Base-by-base conservation (phyloP, 2,329 filamentous ascomycete species). In the Sclerotinia minor region DNA sequence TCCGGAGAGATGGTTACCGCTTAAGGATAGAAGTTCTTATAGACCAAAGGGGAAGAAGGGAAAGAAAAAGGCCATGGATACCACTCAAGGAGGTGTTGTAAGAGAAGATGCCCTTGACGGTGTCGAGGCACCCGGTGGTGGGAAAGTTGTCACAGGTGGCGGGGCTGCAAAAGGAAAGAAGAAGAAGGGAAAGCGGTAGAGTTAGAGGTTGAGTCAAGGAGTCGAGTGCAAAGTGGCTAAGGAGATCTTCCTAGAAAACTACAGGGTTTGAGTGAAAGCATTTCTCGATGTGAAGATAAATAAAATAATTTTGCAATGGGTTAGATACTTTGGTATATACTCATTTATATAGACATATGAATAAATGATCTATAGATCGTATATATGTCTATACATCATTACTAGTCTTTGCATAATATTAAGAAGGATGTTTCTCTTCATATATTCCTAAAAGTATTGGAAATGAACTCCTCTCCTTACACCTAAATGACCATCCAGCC, bases 1-100 rank as follows among this genome's bases (percentile, higher is more conserved):
- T 78, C 89, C 92, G 0, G 95, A 99, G 80, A 85, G 95, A 71
- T 99, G 95, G 95, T 80, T 99, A 69, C 94, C 95, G 17, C 83
- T 98, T 75, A 88, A 91, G 64, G 95, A 99, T 78, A 86, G 95
- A 68, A 95, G 91, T 73, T 91, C 88, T 52, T 99, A 97, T 79
- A 84, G 91, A 59, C 93, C 94, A 9, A 97, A 95, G 81, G 93
- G 93, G 7, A 93, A 91, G 82, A 96, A 97, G 84, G 92, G 92
- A 67, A 94, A 92, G 84, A 90, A 93, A 84, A 90, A 90, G 80
- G 89, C 87, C 5, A 83, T 84, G 70, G 91, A 92, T 72, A 82
- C 89, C 52, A 97, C 92, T 11, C 95, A 98, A 78, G 95, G 95
- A 69, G 94, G 94, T 60, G 81, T 89, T 17, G 91, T 92, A 29